A percentile compares a stretch with the other conserved stretches of the same genome.
Evolutionary conservation across 352 stramenopile genomes (phyloP).

Genomic region (Phytophthora aleatoria): DNA sequence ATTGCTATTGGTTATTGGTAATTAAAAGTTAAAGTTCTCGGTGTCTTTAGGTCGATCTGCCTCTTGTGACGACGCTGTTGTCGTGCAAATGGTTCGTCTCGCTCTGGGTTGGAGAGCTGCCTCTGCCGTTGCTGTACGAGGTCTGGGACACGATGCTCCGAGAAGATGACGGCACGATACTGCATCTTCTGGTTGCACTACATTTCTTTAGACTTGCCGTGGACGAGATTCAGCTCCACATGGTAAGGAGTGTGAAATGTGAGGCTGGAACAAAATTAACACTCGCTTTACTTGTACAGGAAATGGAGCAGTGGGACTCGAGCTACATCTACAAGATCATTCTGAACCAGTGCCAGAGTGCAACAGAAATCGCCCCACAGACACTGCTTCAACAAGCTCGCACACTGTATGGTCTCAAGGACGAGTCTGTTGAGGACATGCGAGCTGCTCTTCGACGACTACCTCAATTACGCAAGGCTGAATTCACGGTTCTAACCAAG

Average conservation of each 20-base stretch:
- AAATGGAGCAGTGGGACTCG: conserved; percentile 63
- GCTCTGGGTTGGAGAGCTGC: conserved; percentile 70
- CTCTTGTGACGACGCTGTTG: conserved; percentile 62
- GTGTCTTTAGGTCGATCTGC: conserved; percentile 52
- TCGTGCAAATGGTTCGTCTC: conserved; percentile 83
- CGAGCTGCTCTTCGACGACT: conserved; percentile 51
- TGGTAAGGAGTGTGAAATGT: conserved; percentile 25
- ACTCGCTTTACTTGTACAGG: conserved; percentile 26
- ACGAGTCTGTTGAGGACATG: conserved; percentile 68
- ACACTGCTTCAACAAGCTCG: conserved; percentile 45
- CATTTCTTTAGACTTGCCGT: conserved; percentile 58
- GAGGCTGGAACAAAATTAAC: background rate
- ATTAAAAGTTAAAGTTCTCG: conserved; percentile 2
- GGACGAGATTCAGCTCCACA: conserved; percentile 43
- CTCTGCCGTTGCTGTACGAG: conserved; percentile 44
- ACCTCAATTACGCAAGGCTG: conserved; percentile 52
- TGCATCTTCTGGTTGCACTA: conserved; percentile 67
- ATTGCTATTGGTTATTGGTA: background rate
- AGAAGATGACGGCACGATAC: conserved; percentile 51
- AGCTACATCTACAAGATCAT: conserved; percentile 79
- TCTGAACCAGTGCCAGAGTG: conserved; percentile 41
- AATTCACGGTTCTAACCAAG: conserved; percentile 54
- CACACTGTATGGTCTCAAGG: conserved; percentile 55
- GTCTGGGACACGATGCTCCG: conserved; percentile 72
- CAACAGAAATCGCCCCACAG: conserved; percentile 32